Base-by-base conservation (phyloP, 345 rosid species). In the Populus tremula region DNA sequence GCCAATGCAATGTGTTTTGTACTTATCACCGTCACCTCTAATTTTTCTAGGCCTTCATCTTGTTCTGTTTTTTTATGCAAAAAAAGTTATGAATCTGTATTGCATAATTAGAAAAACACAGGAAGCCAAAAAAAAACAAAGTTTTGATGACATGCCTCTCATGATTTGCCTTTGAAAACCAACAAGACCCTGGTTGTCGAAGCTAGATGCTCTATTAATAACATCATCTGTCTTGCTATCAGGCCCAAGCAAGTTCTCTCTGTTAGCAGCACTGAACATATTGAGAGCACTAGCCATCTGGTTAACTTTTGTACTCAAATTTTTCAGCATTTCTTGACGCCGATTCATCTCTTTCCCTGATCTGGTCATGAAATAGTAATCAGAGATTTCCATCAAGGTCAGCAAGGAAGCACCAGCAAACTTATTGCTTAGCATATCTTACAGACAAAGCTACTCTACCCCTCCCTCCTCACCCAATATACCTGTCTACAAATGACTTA, bases 261-360 rank as follows among this genome's bases (percentile, higher is more conserved):
- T 88, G 77, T 85, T 89, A 31, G 97, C 93, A 71, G 88, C 87
- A 81, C 85, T 91, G 9, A 97, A 90, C 98, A 96, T 92, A 84
- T 91, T 92, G 93, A 96, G 85, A 2, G 88, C 56, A 79, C 86
- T 80, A 69, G 92, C 98, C 97, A 93, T 92, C 84, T 93, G 97
- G 79, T 81, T 91, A 29, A 89, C 91, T 82, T 89, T 91, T 36
- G 92, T 82, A 79, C 92, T 90, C 86, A 93, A 68, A 85, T 91
- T 92, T 38, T 88, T 84, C 67, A 89, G 83, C 97, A 90, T 88
- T 82, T 96, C 99, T 86, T 84, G 94, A 68, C 99, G 97, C 49
- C 94, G 92, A 79, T 96, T 96, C 91, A 93, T 89, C 89, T 96
- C 99, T 83, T 90, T 96, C 82, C 91, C 98, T 6, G 98, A 88